phyloP scores from a whole-genome alignment of 352 stramenopile genomes.

The Blastocystis sp. region DNA sequence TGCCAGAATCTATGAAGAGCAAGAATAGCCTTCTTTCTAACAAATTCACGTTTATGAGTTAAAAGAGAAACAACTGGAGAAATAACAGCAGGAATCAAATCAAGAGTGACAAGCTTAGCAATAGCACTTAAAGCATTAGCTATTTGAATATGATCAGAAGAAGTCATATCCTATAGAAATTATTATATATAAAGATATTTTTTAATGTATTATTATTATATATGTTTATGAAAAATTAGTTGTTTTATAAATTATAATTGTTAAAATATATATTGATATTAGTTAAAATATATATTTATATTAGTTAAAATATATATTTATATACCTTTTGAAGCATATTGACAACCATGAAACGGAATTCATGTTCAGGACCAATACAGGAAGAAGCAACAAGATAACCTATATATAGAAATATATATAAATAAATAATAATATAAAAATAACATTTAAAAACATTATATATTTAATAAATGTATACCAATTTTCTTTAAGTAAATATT shows the following conservation, averaged over 20 bases:
- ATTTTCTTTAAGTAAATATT: conserved; percentile 39
- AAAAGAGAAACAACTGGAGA: conserved; percentile 79
- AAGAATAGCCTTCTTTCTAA: conserved; percentile 97
- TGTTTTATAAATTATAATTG: not conserved
- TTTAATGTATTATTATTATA: too few species aligned
- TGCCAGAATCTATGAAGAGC: conserved; percentile 89
- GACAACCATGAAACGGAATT: conserved; percentile 99
- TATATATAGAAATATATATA: too few species aligned
- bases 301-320: conserved; percentile 65
- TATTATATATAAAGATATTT: too few species aligned
- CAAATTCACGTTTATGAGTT: conserved; percentile 76
- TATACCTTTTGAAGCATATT: conserved; percentile 91
- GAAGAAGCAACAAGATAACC: conserved; percentile 50
- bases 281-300: conserved; percentile 56
- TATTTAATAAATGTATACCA: conserved; percentile 76
- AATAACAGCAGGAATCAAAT: conserved; percentile 90
- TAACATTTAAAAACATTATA: not conserved
- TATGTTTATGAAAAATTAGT: not conserved
- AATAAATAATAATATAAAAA: not conserved
- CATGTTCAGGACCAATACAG: conserved; percentile 83
- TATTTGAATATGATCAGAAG: conserved; percentile 63
- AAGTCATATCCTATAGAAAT: conserved; percentile 58
- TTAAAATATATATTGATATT: not conserved
- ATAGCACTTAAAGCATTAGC: conserved; percentile 78
- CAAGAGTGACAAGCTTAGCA: conserved; percentile 78